Evolutionary conservation across 2,329 filamentous ascomycete species (phyloP).

Genomic region (Diaporthe capsici): DNA sequence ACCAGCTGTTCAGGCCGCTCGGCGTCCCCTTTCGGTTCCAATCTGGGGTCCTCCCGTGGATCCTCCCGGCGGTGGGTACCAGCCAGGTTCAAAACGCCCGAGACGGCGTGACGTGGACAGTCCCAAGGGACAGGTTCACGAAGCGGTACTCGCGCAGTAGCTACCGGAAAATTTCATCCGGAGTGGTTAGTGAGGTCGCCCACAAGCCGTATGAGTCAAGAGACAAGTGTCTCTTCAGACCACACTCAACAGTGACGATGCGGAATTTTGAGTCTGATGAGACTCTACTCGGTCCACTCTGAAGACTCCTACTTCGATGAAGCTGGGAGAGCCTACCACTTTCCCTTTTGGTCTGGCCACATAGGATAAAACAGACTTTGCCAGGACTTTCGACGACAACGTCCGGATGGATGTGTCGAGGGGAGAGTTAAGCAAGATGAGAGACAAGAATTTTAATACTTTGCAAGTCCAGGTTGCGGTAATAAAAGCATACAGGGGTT

Average conservation of each 20-base stretch:
- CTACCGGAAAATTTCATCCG: not conserved
- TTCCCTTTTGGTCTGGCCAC: not conserved
- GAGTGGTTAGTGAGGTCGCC: not conserved
- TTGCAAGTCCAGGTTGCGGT: no score
- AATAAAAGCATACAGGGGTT: not conserved
- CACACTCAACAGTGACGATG: not conserved
- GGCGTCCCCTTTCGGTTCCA: conserved; percentile 20
- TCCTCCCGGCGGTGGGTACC: conserved; percentile 14
- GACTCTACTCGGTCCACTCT: not conserved
- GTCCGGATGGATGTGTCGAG: not conserved
- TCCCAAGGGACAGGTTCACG: not conserved
- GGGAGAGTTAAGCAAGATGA: not conserved
- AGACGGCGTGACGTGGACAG: conserved; percentile 17
- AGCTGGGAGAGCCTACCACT: not conserved
- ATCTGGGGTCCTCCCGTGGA: conserved; percentile 18
- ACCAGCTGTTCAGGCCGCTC: conserved; percentile 22
- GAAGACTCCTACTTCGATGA: not conserved
- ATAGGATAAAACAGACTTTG: not conserved
- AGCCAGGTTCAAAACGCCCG: conserved; percentile 2
- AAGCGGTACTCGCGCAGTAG: not conserved
- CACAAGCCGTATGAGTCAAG: not conserved
- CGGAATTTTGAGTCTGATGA: no score
- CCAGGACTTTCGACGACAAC: not conserved
- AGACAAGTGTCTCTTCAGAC: not conserved
- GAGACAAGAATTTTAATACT: not conserved